Percentiles rank a stretch among this genome's conserved stretches.
These are phyloP conservation scores for Syncephalastrum racemosum DNA, from an alignment of 371 early-diverging fungal genomes.

Conservation along the genomic window DNA sequence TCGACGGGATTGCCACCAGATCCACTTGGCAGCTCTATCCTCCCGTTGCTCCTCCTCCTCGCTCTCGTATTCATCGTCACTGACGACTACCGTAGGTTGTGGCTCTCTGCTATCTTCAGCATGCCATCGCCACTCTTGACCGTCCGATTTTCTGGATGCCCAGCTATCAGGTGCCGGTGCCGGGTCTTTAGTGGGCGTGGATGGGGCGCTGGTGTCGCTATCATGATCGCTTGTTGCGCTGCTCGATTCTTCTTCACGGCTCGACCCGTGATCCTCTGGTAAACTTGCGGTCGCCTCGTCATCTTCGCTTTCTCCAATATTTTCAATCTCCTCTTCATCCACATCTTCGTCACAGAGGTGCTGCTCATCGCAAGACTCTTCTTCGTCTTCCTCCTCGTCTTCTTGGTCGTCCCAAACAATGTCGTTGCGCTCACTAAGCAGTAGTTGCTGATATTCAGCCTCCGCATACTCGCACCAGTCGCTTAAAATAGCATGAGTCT, in stretches of 20 bases:
- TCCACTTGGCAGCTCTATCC: conserved; percentile 18
- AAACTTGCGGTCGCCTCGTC: not conserved
- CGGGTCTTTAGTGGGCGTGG: conserved; percentile 21
- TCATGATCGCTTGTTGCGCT: conserved; percentile 17
- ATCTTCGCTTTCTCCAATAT: conserved; percentile 1
- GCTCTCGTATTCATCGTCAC: conserved; percentile 11
- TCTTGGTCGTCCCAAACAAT: conserved; percentile 25
- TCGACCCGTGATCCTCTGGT: not conserved
- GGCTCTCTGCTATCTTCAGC: not conserved
- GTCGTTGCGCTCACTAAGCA: conserved; percentile 23
- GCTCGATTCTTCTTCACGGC: conserved; percentile 2
- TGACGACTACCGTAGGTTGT: too few relatives aligned
- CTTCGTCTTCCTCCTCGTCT: conserved; percentile 12
- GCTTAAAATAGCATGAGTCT: conserved; percentile 13
- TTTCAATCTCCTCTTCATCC: conserved; percentile 16
- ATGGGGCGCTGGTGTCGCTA: conserved; percentile 18
- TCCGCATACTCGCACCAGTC: conserved; percentile 45
- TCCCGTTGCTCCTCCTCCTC: conserved; percentile 17
- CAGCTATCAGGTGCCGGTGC: conserved; percentile 1
- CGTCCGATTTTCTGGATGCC: not conserved
- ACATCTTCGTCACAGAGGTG: conserved; percentile 15
- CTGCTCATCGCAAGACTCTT: conserved; percentile 16
- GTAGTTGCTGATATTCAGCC: conserved; percentile 33
- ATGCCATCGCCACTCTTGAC: conserved; percentile 11
- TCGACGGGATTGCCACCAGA: conserved; percentile 17